A percentile compares a stretch with the other conserved stretches of the same genome.
phyloP scores from a whole-genome alignment of 768 basidiomycete genomes.

The Lentinula guzmanii region DNA sequence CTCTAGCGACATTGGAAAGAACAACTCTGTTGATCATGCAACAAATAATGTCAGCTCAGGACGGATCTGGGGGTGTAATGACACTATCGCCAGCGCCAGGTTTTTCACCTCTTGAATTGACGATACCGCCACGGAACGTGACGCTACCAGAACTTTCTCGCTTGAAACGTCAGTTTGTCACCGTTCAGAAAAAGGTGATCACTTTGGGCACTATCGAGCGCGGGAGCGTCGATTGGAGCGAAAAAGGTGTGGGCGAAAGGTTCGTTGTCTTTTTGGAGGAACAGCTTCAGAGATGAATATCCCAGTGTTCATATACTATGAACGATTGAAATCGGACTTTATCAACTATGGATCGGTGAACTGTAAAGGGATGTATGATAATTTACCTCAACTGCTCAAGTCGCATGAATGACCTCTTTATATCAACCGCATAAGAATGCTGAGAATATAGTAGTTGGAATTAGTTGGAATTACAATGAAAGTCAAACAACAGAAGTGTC shows the following conservation, averaged over 20 bases:
- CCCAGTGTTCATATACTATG: too few relatives aligned
- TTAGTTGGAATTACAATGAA: too few relatives aligned
- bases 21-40: slow-evolving; percentile 66
- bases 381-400: too few relatives aligned
- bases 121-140: slow-evolving; percentile 62
- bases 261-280: slow-evolving; percentile 73
- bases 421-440: too few relatives aligned
- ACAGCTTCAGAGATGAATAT: slow-evolving; percentile 21
- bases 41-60: slow-evolving; percentile 63
- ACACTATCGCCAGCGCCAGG: slow-evolving; percentile 37
- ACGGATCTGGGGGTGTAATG: slow-evolving; percentile 43
- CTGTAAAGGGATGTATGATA: too few relatives aligned
- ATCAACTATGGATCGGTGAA: too few relatives aligned
- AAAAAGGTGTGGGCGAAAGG: slow-evolving; percentile 61
- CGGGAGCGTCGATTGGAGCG: slow-evolving; percentile 72
- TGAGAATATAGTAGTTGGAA: too few relatives aligned
- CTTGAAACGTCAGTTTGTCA: slow-evolving; percentile 86
- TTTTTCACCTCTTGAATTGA: slow-evolving; percentile 37
- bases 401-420: too few relatives aligned
- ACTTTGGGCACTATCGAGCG: slow-evolving; percentile 77
- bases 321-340: too few relatives aligned
- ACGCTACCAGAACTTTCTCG: slow-evolving; percentile 88
- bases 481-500: too few relatives aligned
- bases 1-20: slow-evolving; percentile 79
- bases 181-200: slow-evolving; percentile 84